These are phyloP conservation scores for Candida albicans DNA, from an alignment of 1,139 yeast species.

Conservation along the genomic window DNA sequence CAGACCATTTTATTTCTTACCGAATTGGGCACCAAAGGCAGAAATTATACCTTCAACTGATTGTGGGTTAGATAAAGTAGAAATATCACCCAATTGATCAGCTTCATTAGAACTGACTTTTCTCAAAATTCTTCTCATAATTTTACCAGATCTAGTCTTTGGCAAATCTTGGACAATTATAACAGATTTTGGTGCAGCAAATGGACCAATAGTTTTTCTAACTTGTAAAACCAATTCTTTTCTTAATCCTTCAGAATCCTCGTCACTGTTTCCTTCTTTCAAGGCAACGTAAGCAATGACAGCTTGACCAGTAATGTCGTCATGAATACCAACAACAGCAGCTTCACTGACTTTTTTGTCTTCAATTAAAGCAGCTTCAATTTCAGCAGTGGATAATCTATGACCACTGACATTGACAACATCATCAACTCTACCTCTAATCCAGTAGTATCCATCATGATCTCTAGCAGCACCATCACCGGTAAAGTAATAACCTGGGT, in stretches of 20 bases:
- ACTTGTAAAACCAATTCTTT: conserved; percentile 84
- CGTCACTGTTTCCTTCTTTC: conserved; percentile 52
- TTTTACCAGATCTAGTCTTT: conserved; percentile 97
- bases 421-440: conserved; percentile 97
- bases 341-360: conserved; percentile 83
- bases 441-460: conserved; percentile 97
- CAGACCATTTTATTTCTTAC: conserved; percentile 35
- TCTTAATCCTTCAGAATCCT: conserved; percentile 60
- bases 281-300: conserved; percentile 91
- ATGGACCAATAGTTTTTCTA: conserved; percentile 94
- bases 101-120: conserved; percentile 88
- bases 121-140: conserved; percentile 97
- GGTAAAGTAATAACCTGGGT: conserved; percentile 95
- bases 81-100: conserved; percentile 89
- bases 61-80: conserved; percentile 87
- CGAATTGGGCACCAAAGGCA: conserved; percentile 50
- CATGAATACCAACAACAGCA: conserved; percentile 93
- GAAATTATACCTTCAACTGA: conserved; percentile 75
- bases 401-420: conserved; percentile 98
- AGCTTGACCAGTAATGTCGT: conserved; percentile 97
- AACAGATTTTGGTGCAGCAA: conserved; percentile 95
- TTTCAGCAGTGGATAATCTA: conserved; percentile 95
- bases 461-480: conserved; percentile 99
- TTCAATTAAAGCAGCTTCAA: conserved; percentile 87
- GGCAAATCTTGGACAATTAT: conserved; percentile 89